Evolutionary conservation across 139 green algal species (phyloP), one percentile per base, ranked within the genome.

Genomic region (Asterochloris erici): DNA sequence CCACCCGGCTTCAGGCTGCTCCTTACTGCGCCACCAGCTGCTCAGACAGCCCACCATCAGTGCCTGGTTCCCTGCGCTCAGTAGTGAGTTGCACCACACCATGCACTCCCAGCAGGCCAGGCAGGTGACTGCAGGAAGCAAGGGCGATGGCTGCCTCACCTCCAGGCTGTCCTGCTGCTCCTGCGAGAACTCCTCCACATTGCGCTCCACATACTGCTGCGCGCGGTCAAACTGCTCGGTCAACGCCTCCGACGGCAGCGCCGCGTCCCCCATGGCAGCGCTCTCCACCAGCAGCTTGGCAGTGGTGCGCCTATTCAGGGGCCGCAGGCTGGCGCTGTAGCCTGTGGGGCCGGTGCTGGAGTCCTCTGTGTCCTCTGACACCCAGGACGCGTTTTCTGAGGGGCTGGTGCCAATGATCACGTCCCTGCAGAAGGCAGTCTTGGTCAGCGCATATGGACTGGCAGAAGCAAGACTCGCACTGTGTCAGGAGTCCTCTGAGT

Each of bases 161-260:
- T 89, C 74, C 71, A 89, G 71, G 19, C 76, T 66, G 63, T 74
- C 70, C 28, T 82, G 71, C 28, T 79, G 79, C 27, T 87, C 82
- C 0, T 26, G 14, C 63, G 75, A 74, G 16, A 89, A 79, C 28
- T 89, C 83, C 10, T 74, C 76, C 19, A 14, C 15, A 60, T 89
- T 79, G 28, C 78, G 60, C 62, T 66, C 62, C 70, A 85, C 79
- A 62, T 85, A 89, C 27, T 79, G 76, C 82, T 84, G 79, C 27
- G 85, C 85, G 10, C 85, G 74, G 75, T 89, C 79, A 63, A 87
- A 89, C 70, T 89, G 83, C 79, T 89, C 85, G n/a, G 68, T 13
- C 0, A 89, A 54, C 14, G 64, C 60, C 29, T 86, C 85, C 29
- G 81, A 64, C n/a, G 83, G 68, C 79, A 87, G 76, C 76, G 61